Evolutionary conservation across 1,139 yeast species (phyloP).

Genomic region (Magnusiomyces fungicola): DNA sequence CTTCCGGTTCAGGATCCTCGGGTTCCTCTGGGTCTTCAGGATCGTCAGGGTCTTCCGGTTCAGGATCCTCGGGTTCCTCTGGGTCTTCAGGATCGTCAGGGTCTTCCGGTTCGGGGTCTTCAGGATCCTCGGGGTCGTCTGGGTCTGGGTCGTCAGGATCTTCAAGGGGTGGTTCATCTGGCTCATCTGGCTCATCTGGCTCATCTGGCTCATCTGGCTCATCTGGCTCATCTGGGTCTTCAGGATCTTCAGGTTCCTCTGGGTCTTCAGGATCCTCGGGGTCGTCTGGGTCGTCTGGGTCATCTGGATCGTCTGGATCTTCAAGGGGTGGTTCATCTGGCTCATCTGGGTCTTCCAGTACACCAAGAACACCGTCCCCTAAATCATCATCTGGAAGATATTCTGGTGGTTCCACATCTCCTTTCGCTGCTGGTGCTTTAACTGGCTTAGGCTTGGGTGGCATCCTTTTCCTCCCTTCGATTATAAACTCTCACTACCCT

Average conservation of each 20-base stretch:
- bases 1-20: neutral
- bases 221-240: slow-evolving; percentile 7
- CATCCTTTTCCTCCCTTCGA: slow-evolving; percentile 12
- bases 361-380: slow-evolving; percentile 8
- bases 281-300: slow-evolving; percentile 13
- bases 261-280: slow-evolving; percentile 7
- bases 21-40: slow-evolving; percentile 6
- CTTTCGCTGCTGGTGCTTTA: slow-evolving; percentile 22
- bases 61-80: slow-evolving; percentile 7
- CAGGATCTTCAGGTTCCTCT: slow-evolving; percentile 5
- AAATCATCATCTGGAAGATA: slow-evolving; percentile 17
- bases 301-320: slow-evolving; percentile 12
- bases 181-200: slow-evolving; percentile 8
- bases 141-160: slow-evolving; percentile 14
- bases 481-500: slow-evolving; percentile 15
- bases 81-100: slow-evolving; percentile 5
- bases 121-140: slow-evolving; percentile 8
- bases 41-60: slow-evolving; percentile 4
- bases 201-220: neutral
- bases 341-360: neutral
- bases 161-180: slow-evolving; percentile 6
- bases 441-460: slow-evolving; percentile 20
- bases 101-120: slow-evolving; percentile 4
- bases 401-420: slow-evolving; percentile 22
- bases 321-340: slow-evolving; percentile 10